Conservation (phyloP, 164 flowering plant genomes). For the Nymphaea thermarum region DNA sequence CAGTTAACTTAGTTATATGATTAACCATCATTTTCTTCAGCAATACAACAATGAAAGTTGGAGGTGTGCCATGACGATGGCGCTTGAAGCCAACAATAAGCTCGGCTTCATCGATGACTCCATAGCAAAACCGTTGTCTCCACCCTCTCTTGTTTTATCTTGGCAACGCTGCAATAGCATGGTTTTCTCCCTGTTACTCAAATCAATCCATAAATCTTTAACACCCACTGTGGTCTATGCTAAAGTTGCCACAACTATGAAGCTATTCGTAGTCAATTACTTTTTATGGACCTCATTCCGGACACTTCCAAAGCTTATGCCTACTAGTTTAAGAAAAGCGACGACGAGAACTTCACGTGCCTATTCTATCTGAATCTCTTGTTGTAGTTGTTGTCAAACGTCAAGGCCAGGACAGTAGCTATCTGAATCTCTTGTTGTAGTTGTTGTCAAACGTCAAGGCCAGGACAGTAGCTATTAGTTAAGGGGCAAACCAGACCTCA, state of each 20-base stretch:
- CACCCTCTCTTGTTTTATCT: neutral
- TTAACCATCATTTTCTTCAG: too few species aligned
- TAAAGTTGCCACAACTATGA: neutral
- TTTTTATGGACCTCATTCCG: neutral
- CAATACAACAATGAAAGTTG: neutral
- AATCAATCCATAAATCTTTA: neutral
- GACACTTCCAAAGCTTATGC: neutral
- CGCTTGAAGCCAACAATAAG: slow-evolving; percentile 1
- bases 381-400: neutral
- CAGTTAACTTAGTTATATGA: too few species aligned
- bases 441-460: neutral
- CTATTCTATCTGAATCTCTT: neutral
- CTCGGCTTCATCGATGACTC: neutral
- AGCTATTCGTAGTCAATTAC: neutral
- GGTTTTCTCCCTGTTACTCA: slow-evolving; percentile 1
- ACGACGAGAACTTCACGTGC: neutral
- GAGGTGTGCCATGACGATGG: slow-evolving; percentile 3
- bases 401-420: neutral
- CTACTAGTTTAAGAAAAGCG: neutral
- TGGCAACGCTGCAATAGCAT: slow-evolving; percentile 3
- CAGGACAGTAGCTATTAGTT: neutral
- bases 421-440: neutral
- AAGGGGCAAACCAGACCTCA: neutral
- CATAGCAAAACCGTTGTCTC: neutral
- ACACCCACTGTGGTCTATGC: slow-evolving; percentile 5